These are phyloP conservation scores for Periglandula ipomoeae DNA, from an alignment of 2,329 filamentous ascomycete species.

Conservation along the genomic window DNA sequence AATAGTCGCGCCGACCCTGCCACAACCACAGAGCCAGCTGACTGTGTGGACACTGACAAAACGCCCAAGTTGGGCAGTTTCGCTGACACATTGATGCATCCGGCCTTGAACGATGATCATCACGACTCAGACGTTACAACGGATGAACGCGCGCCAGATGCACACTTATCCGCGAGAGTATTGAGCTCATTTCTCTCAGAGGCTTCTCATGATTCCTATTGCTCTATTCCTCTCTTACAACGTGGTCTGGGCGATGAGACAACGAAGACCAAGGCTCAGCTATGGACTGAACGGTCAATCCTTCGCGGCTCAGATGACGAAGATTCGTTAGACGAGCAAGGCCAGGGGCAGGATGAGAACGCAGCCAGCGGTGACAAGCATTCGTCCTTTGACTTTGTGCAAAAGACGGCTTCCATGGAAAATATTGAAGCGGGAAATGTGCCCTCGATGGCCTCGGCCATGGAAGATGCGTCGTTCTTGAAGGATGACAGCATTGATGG, in stretches of 20 bases:
- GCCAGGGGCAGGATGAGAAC: constrained; percentile 8
- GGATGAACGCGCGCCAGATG: constrained; percentile 12
- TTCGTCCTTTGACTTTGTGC: constrained; percentile 45
- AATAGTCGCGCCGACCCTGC: neutral
- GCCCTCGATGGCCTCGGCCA: constrained; percentile 12
- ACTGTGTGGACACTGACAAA: neutral
- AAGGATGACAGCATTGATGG: constrained; percentile 37
- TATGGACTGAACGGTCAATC: constrained; percentile 47
- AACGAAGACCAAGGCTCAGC: constrained; percentile 18
- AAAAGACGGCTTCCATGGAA: constrained; percentile 44
- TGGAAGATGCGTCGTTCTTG: constrained; percentile 34
- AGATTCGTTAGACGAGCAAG: constrained; percentile 15
- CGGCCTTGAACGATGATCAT: neutral
- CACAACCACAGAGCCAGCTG: too few species aligned
- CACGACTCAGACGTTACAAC: constrained; percentile 9
- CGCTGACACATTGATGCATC: constrained; percentile 3
- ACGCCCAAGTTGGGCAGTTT: neutral
- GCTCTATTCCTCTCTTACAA: constrained; percentile 67
- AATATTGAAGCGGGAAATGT: constrained; percentile 27
- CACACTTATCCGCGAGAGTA: constrained; percentile 22
- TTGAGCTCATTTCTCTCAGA: constrained; percentile 44
- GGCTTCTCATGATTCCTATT: constrained; percentile 65
- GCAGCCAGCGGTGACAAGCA: constrained; percentile 21
- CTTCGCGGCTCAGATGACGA: constrained; percentile 39
- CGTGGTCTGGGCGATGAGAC: constrained; percentile 49